Evolutionary conservation across 768 basidiomycete species (phyloP).

Genomic region (Phaeotremella skinneri): DNA sequence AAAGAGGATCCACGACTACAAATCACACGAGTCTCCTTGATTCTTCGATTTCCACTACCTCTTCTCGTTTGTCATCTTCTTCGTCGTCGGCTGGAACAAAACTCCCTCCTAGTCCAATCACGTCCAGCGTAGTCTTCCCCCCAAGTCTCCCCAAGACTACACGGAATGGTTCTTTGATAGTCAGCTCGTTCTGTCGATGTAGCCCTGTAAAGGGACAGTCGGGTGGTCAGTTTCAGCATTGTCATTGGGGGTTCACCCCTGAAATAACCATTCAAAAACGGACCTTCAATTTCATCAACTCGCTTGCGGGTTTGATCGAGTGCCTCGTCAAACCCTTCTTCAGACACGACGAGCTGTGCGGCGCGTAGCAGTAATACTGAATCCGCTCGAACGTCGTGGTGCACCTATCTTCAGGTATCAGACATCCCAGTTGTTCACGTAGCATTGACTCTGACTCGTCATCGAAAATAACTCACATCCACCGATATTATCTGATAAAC

Average conservation of each 20-base stretch:
- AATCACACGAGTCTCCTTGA: no score
- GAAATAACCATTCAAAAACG: no score
- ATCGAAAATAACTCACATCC: slow-evolving; percentile 58
- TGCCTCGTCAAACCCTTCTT: slow-evolving; percentile 75
- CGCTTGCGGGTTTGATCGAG: slow-evolving; percentile 70
- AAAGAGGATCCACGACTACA: no score
- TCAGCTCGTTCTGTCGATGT: slow-evolving; percentile 50
- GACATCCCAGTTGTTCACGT: not conserved
- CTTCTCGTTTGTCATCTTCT: slow-evolving; percentile 37
- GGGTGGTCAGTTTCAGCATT: no score
- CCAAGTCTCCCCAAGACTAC: slow-evolving; percentile 37
- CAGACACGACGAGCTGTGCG: slow-evolving; percentile 66
- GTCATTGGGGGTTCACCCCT: no score
- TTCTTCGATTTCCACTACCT: not conserved
- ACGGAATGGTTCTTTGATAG: slow-evolving; percentile 50
- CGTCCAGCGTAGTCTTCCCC: slow-evolving; percentile 35
- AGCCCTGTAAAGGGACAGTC: slow-evolving; percentile 35
- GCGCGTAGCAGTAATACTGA: slow-evolving; percentile 73
- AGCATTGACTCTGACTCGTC: slow-evolving; percentile 4
- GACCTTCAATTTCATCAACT: slow-evolving; percentile 81
- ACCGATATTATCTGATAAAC: slow-evolving; percentile 75
- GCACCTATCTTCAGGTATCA: slow-evolving; percentile 55
- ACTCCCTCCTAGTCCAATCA: slow-evolving; percentile 55
- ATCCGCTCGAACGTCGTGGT: slow-evolving; percentile 75
- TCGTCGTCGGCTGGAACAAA: slow-evolving; percentile 59